Conservation (phyloP, 306 rosid genomes). For the Hylodesmum podocarpum region DNA sequence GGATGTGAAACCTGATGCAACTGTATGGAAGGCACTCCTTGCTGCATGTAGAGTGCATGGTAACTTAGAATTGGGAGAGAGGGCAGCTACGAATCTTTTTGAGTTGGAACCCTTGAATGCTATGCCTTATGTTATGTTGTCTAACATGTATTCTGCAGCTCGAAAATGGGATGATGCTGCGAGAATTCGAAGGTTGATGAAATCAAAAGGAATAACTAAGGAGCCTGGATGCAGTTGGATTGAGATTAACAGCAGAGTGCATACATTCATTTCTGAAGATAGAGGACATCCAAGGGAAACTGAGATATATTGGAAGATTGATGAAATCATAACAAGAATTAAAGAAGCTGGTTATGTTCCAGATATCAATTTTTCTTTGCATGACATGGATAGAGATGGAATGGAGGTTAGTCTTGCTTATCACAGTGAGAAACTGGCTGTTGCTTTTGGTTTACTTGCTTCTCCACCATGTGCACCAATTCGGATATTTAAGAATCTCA, state of each 20-base stretch:
- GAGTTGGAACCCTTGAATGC: conserved; percentile 66
- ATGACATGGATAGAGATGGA: conserved; percentile 78
- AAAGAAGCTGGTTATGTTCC: conserved; percentile 79
- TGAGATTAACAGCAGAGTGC: conserved; percentile 63
- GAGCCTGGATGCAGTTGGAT: conserved; percentile 93
- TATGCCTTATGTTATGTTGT: conserved; percentile 70
- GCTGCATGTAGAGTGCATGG: conserved; percentile 84
- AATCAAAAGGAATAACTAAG: conserved; percentile 74
- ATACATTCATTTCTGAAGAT: conserved; percentile 79
- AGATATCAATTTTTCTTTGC: conserved; percentile 74
- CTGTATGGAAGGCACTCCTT: conserved; percentile 93
- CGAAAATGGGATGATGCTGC: conserved; percentile 74
- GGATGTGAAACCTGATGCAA: conserved; percentile 78
- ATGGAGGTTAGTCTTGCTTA: conserved; percentile 70
- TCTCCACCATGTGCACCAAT: conserved; percentile 59
- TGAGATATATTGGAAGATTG: conserved; percentile 71
- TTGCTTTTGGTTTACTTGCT: conserved; percentile 76
- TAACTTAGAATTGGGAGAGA: conserved; percentile 75
- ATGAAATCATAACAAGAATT: conserved; percentile 57
- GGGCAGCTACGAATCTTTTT: conserved; percentile 67
- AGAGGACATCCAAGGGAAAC: conserved; percentile 64
- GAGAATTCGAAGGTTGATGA: conserved; percentile 67
- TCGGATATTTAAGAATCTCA: conserved; percentile 77
- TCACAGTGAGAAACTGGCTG: conserved; percentile 84
- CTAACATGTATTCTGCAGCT: conserved; percentile 78